Evolutionary conservation across 164 flowering plant species (phyloP), one percentile per base, ranked within the genome.

Genomic region (Umbellularia californica): DNA sequence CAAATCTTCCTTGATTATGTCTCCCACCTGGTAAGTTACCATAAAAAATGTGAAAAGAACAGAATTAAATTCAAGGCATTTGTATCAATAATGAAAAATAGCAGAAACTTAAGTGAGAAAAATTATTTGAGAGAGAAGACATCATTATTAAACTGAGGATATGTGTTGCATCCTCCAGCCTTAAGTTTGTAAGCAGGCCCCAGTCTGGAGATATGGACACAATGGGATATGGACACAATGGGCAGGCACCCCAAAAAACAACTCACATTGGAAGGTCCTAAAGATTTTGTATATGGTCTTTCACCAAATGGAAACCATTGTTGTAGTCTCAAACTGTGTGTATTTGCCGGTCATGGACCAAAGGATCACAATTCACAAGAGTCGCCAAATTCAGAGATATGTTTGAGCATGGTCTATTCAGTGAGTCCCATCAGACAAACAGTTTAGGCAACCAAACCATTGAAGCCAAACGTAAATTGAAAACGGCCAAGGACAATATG

Each of bases 1-100:
- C 62, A 93, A 81, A 69, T 90, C 97, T 70, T 93, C 97, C 87
- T 89, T 90, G 78, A 92, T 89, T 67, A 92, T 84, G 69, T 90
- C 93, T 47, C 94, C 97, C 78, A 93, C 83, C 97, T 93, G 87
- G 35, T 58, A 70, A 71, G 2, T 33, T 22, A 23, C 55, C 52
- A 70, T 25, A 51, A 65, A 69, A 22, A 15, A 55, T 15, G 20
- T 55, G 60, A 55, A 19, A 55, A 14, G 5, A 55, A 55, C 5
- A 14, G n/a, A 20, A 17, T 15, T 5, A 14, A 20, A 15, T 55
- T 15, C n/a, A 55, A 55, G 60, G n/a, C 60, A 55, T 3, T 41
- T 55, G n/a, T 13, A 15, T 13, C 13, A 55, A 55, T 55, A 20
- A 55, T 55, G 47, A 55, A 55, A 55, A 55, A 55, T 20, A 55